Percentiles rank a stretch among this genome's conserved stretches.
These are phyloP conservation scores for Trypanosoma melophagium DNA, from an alignment of 208 protist genomes.

Conservation along the genomic window DNA sequence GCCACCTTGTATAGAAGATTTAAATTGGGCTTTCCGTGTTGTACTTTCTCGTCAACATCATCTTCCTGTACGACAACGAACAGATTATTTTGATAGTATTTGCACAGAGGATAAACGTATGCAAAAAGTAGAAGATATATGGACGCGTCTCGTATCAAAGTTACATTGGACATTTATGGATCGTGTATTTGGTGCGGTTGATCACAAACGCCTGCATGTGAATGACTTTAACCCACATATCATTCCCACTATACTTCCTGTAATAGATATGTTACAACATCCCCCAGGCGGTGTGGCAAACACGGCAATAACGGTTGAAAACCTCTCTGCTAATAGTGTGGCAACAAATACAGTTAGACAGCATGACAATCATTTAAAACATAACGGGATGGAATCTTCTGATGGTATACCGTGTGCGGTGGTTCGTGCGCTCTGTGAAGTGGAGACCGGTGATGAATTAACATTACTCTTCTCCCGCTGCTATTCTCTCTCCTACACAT, in stretches of 20 bases:
- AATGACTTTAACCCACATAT: conserved; percentile 44
- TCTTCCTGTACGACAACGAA: conserved; percentile 33
- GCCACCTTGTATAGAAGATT: conserved; percentile 51
- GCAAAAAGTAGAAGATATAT: conserved; percentile 28
- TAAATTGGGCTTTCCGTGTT: conserved; percentile 61
- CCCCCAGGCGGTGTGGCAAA: conserved; percentile 43
- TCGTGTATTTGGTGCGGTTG: conserved; percentile 36
- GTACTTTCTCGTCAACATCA: conserved; percentile 56
- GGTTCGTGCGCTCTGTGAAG: conserved; percentile 31
- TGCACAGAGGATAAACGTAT: conserved; percentile 19
- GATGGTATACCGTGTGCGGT: conserved; percentile 28
- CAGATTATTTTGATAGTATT: conserved; percentile 20
- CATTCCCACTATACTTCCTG: conserved; percentile 47
- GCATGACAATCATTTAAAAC: not conserved
- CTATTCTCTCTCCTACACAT: conserved; percentile 67
- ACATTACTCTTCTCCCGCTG: conserved; percentile 46
- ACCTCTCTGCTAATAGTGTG: not conserved
- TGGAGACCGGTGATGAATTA: conserved; percentile 57
- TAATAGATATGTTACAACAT: conserved; percentile 63
- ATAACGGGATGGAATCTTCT: not conserved
- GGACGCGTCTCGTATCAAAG: conserved; percentile 36
- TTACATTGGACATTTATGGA: conserved; percentile 33
- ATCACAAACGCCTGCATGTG: conserved; percentile 26
- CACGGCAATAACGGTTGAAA: conserved; percentile 31
- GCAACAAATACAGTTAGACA: too few species aligned